Evolutionary conservation across 192 early-diverging fungal genomes (phyloP), one percentile per base, ranked within the genome.

Genomic region (Coemansia sp.): DNA sequence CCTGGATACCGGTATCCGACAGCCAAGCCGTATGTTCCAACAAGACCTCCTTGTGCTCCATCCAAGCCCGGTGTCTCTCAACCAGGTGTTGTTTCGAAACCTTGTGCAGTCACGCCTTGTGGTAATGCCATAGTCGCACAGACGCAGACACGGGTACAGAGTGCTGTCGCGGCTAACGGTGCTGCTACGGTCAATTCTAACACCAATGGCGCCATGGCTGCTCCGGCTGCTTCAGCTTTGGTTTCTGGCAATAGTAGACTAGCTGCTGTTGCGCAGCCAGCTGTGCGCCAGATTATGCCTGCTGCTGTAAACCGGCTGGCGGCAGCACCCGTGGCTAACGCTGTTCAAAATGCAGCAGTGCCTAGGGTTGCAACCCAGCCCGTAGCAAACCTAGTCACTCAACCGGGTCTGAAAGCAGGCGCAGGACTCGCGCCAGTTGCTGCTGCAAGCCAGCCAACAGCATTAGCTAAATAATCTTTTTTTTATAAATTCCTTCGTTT

Each of bases 1-100:
- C 33, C 56, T 28, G 52, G 52, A 28, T 55, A 29, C 52, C 52
- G 52, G 28, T 55, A 55, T 55, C 52, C 52, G 11, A 55, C 30
- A 7, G 22, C 52, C 4, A 55, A 55, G 17, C 52, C 52, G 0
- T 55, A 30, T 55, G 52, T 31, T 25, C 28, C 52, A 29, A 16
- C 8, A 1, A 55, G 31, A 7, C 48, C n/a, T 2, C 42, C 42
- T 14, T 45, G 10, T 11, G 7, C 16, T 11, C 42, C 42, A 14
- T 7, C 42, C 42, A 45, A 36, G 34, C 34, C 34, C 8, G 34
- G 34, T 6, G 5, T 36, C 8, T 8, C 34, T 25, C 50, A 7
- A 7, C 50, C 50, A 52, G n/a, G 25, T 7, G 22, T 20, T 52
- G 18, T 20, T 25, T 6, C 50, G 7, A 52, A n/a, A 20, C 5